A percentile compares a stretch with the other conserved stretches of the same genome.
Conservation (phyloP, 2,329 filamentous ascomycete genomes). For the Atkinsonella texensis region DNA sequence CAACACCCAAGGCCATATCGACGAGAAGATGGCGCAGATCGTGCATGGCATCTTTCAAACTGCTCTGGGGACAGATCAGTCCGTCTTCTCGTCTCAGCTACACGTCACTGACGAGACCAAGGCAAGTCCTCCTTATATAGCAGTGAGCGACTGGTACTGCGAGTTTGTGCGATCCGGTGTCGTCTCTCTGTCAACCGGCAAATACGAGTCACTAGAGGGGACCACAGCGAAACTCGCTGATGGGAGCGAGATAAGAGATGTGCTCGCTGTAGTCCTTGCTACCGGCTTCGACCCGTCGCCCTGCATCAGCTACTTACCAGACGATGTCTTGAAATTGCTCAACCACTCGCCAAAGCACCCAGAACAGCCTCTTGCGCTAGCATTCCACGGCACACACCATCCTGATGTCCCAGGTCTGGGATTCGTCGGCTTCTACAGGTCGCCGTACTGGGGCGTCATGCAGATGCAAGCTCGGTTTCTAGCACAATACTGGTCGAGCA, state of each 20-base stretch:
- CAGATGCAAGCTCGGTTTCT: conserved; percentile 72
- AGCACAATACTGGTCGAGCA: conserved; percentile 43
- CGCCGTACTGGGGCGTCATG: conserved; percentile 78
- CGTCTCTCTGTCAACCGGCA: conserved; percentile 40
- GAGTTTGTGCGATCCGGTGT: conserved; percentile 59
- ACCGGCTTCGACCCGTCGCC: conserved; percentile 60
- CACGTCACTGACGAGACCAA: conserved; percentile 27
- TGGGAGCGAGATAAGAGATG: conserved; percentile 31
- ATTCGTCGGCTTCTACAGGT: conserved; percentile 75
- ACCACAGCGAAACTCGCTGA: conserved; percentile 22
- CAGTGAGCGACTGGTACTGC: conserved; percentile 59
- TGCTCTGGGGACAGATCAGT: conserved; percentile 42
- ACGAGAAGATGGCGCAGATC: conserved; percentile 40
- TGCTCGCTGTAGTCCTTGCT: conserved; percentile 59
- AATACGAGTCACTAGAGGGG: conserved; percentile 23
- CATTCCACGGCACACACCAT: conserved; percentile 54
- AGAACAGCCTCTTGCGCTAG: conserved; percentile 52
- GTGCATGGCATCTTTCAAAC: conserved; percentile 39
- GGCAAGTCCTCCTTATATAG: conserved; percentile 49
- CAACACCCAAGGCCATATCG: conserved; percentile 54
- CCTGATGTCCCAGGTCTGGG: conserved; percentile 51
- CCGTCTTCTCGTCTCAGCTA: conserved; percentile 32
- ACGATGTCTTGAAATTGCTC: conserved; percentile 41
- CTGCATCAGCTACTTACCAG: conserved; percentile 52
- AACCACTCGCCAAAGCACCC: conserved; percentile 41